phyloP scores from a whole-genome alignment of 2,329 filamentous ascomycete genomes.

The Fusarium temperatum region DNA sequence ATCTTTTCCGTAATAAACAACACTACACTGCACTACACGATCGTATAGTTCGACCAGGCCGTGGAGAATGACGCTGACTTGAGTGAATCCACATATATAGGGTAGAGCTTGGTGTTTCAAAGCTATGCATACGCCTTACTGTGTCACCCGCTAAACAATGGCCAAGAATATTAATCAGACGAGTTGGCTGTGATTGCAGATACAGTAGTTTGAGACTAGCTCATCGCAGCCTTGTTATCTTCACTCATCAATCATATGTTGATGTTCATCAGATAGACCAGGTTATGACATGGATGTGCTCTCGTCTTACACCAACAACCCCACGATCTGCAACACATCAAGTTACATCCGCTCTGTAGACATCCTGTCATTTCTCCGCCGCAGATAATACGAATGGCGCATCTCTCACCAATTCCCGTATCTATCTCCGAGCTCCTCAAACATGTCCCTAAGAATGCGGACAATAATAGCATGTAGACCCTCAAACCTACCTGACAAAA shows the following conservation, averaged over 20 bases:
- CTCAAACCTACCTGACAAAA: constrained; percentile 18
- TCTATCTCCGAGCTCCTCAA: constrained; percentile 6
- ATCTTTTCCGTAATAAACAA: neutral
- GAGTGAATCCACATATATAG: neutral
- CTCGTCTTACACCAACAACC: constrained; percentile 7
- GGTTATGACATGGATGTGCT: constrained; percentile 6
- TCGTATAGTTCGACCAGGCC: neutral
- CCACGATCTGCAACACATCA: constrained; percentile 20
- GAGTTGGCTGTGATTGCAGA: constrained; percentile 6
- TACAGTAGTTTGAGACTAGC: constrained; percentile 25
- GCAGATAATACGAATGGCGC: neutral
- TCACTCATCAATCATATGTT: constrained; percentile 16
- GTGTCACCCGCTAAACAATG: neutral
- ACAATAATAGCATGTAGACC: neutral
- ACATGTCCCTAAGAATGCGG: neutral
- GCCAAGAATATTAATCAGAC: constrained; percentile 4
- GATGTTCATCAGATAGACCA: neutral
- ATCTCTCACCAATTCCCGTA: constrained; percentile 7
- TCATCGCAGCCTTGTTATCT: neutral
- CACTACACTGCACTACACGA: neutral
- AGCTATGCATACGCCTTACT: constrained; percentile 1
- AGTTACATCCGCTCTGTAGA: constrained; percentile 22
- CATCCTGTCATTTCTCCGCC: constrained; percentile 12
- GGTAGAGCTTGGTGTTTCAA: neutral
- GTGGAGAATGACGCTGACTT: constrained; percentile 11